Conservation (phyloP, 495 filamentous ascomycete species). For the Diplogelasinospora grovesii region DNA sequence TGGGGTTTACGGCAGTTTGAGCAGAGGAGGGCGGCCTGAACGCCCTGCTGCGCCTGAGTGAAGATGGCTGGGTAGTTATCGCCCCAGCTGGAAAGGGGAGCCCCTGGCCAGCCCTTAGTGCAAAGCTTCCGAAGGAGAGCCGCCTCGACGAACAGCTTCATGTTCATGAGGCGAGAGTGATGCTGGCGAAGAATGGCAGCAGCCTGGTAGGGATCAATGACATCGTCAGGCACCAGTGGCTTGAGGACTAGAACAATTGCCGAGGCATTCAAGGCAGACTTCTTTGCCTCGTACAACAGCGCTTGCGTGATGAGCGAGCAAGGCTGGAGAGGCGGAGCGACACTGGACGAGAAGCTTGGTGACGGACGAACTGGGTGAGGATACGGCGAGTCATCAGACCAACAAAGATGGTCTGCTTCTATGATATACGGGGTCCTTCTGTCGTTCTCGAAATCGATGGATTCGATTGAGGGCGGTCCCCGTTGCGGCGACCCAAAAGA, state of each 20-base stretch:
- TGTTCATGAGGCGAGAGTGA: constrained; percentile 55
- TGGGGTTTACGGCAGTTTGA: constrained; percentile 45
- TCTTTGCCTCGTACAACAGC: constrained; percentile 40
- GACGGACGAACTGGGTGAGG: constrained; percentile 26
- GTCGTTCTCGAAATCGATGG: constrained; percentile 18
- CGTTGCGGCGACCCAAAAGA: constrained; percentile 9
- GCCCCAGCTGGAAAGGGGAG: constrained; percentile 30
- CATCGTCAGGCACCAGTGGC: constrained; percentile 41
- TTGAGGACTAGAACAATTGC: constrained; percentile 46
- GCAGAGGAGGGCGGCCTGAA: constrained; percentile 42
- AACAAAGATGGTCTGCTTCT: constrained; percentile 44
- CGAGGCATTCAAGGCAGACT: constrained; percentile 41
- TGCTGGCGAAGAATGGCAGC: constrained; percentile 55
- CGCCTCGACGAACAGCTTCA: constrained; percentile 61
- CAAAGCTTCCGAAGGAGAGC: constrained; percentile 62
- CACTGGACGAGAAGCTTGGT: constrained; percentile 5
- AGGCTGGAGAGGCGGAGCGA: constrained; percentile 38
- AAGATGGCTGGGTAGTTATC: constrained; percentile 55
- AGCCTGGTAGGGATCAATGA: constrained; percentile 43
- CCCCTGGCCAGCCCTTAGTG: constrained; percentile 41
- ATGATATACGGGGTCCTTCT: constrained; percentile 35
- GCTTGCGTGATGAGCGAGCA: constrained; percentile 41
- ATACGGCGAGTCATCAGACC: constrained; percentile 42
- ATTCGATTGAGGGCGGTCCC: neutral
- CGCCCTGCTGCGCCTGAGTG: constrained; percentile 44